These are phyloP conservation scores for Prunus campanulata DNA, from an alignment of 306 rosid species.

Conservation along the genomic window DNA sequence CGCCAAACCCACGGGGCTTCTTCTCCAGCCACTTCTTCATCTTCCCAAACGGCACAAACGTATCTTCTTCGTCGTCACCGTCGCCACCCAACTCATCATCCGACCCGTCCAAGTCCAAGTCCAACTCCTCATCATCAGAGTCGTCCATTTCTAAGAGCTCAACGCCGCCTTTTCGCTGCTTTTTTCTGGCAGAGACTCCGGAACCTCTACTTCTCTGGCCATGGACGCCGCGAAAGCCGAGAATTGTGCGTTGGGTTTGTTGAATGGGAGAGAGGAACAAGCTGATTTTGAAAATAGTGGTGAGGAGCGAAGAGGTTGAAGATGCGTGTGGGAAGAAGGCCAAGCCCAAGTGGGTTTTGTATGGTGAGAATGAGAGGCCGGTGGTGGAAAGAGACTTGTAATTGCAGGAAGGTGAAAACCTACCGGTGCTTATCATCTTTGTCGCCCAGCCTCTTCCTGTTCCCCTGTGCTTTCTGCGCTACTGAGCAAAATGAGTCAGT, in stretches of 20 bases:
- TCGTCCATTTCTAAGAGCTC: constrained; percentile 17
- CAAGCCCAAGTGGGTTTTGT: constrained; percentile 11
- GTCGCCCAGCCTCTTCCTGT: background rate
- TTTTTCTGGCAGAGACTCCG: constrained; percentile 17
- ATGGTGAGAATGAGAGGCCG: constrained; percentile 6
- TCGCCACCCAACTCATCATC: constrained; percentile 21
- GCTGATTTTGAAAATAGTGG: constrained; percentile 5
- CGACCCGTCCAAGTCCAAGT: background rate
- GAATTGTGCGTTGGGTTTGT: constrained; percentile 23
- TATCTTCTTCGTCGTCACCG: constrained; percentile 39
- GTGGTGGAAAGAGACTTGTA: constrained; percentile 13
- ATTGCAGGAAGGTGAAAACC: constrained; percentile 31
- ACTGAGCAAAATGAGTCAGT: background rate
- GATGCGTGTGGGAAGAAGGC: constrained; percentile 4
- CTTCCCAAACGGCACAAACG: constrained; percentile 43
- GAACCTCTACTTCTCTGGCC: constrained; percentile 18
- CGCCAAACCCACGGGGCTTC: constrained; percentile 77
- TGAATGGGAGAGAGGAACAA: constrained; percentile 15
- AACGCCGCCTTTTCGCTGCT: constrained; percentile 18
- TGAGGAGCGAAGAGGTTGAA: constrained; percentile 6
- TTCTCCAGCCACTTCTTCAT: constrained; percentile 61
- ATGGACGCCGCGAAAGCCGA: constrained; percentile 9
- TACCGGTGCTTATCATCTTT: constrained; percentile 40
- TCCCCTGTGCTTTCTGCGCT: background rate
- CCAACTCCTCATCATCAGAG: constrained; percentile 25